Percentiles rank a stretch among this genome's conserved stretches.
phyloP scores from a whole-genome alignment of 2,329 filamentous ascomycete species.

The Zasmidium cellare region DNA sequence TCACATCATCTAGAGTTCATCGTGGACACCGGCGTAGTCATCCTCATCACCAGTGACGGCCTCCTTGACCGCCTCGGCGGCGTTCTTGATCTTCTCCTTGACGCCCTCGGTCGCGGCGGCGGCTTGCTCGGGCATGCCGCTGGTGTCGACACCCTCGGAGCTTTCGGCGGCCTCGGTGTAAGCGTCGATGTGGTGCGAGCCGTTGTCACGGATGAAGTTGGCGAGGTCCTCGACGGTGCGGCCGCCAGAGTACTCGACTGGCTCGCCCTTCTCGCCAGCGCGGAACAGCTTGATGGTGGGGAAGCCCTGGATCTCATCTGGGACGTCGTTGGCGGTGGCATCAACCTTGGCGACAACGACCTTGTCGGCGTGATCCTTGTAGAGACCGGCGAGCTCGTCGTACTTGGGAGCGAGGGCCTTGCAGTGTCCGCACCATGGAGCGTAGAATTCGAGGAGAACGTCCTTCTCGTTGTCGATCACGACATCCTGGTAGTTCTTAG shows the following conservation, averaged over 20 bases:
- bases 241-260: constrained; percentile 82
- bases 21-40: constrained; percentile 53
- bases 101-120: constrained; percentile 42
- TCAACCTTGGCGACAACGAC: constrained; percentile 85
- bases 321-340: constrained; percentile 92
- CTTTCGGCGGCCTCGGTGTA: constrained; percentile 54
- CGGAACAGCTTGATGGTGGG: constrained; percentile 98
- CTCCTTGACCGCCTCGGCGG: constrained; percentile 33
- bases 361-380: constrained; percentile 46
- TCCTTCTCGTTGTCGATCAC: constrained; percentile 95
- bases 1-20: constrained; percentile 69
- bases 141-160: constrained; percentile 47
- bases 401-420: constrained; percentile 69
- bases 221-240: constrained; percentile 90
- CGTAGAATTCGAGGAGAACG: constrained; percentile 97
- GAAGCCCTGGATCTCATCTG: constrained; percentile 96
- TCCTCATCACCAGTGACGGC: constrained; percentile 34
- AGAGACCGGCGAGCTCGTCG: constrained; percentile 62
- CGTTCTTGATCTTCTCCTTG: constrained; percentile 35
- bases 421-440: constrained; percentile 77
- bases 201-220: constrained; percentile 91
- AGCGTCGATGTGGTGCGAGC: constrained; percentile 79
- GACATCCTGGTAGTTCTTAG: constrained; percentile 88
- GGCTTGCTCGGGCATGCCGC: constrained; percentile 47
- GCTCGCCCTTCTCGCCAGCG: constrained; percentile 80